Conservation (phyloP, 2,329 filamentous ascomycete species). For the Passalora sequoiae region DNA sequence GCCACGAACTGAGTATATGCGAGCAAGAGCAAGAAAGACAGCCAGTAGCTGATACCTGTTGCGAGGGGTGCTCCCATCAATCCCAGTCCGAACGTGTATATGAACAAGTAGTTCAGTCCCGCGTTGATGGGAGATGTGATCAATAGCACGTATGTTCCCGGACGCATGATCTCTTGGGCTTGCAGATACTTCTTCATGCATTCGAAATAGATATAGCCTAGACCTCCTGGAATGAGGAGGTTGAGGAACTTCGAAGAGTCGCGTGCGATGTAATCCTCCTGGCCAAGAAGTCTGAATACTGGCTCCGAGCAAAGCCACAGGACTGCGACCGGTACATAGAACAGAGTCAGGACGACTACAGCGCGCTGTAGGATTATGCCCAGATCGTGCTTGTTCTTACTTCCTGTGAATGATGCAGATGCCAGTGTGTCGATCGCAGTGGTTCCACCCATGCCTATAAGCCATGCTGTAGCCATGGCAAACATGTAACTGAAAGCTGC, state of each 20-base stretch:
- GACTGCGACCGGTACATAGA: conserved; percentile 68
- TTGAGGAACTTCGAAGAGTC: conserved; percentile 69
- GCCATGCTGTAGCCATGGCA: conserved; percentile 81
- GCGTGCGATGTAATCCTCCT: conserved; percentile 69
- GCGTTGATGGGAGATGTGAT: conserved; percentile 58
- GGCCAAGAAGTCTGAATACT: conserved; percentile 68
- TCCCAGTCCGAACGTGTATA: conserved; percentile 65
- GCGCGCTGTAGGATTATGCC: conserved; percentile 73
- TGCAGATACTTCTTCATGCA: conserved; percentile 61
- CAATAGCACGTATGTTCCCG: conserved; percentile 58
- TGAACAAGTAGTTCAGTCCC: conserved; percentile 60
- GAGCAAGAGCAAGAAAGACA: conserved; percentile 70
- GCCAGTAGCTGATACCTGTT: conserved; percentile 80
- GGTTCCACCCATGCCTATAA: conserved; percentile 78
- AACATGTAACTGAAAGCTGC: conserved; percentile 93
- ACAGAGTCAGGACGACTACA: conserved; percentile 63
- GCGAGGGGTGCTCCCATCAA: conserved; percentile 76
- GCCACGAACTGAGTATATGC: conserved; percentile 66
- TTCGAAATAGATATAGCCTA: conserved; percentile 87
- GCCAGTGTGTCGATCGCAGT: conserved; percentile 82
- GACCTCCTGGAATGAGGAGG: conserved; percentile 69
- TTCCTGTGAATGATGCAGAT: conserved; percentile 75
- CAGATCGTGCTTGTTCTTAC: conserved; percentile 70
- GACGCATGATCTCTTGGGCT: conserved; percentile 58
- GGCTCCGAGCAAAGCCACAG: conserved; percentile 72